phyloP scores from a whole-genome alignment of 495 filamentous ascomycete species.

The Penicillium antarcticum region DNA sequence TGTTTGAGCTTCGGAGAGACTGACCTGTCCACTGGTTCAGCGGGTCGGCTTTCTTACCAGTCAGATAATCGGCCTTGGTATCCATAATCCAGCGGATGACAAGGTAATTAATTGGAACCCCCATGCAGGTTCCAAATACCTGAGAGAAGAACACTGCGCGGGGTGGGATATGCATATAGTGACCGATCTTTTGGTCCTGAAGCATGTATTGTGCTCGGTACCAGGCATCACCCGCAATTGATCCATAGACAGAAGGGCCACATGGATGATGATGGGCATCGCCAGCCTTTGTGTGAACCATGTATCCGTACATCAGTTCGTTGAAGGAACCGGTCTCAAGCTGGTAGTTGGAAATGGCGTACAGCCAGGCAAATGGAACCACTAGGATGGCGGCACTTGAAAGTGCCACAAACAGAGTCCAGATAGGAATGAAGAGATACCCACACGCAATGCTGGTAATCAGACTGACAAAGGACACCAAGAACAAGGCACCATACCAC shows the following conservation, averaged over 20 bases:
- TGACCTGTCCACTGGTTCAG: conserved; percentile 58
- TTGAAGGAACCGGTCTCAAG: conserved; percentile 53
- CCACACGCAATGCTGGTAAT: conserved; percentile 43
- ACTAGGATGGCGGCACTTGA: conserved; percentile 48
- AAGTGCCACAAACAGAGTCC: conserved; percentile 53
- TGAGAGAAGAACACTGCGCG: conserved; percentile 42
- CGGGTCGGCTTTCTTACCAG: conserved; percentile 46
- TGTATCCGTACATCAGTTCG: conserved; percentile 54
- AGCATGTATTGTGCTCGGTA: conserved; percentile 51
- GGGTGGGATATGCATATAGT: conserved; percentile 47
- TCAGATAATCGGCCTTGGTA: conserved; percentile 51
- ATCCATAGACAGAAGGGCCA: conserved; percentile 50
- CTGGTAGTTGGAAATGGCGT: conserved; percentile 54
- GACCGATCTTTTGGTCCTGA: conserved; percentile 47
- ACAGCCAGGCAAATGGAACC: conserved; percentile 53
- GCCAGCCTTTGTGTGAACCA: conserved; percentile 47
- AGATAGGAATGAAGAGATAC: conserved; percentile 55
- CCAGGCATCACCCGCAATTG: conserved; percentile 49
- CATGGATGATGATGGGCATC: conserved; percentile 45
- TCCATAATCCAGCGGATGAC: conserved; percentile 46
- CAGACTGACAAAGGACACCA: conserved; percentile 43
- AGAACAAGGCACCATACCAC: conserved; percentile 52
- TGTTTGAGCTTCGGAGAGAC: conserved; percentile 39
- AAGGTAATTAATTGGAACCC: conserved; percentile 41
- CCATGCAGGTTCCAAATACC: conserved; percentile 40